Evolutionary conservation across 2,329 filamentous ascomycete species (phyloP).

Genomic region (Xylaria digitata): DNA sequence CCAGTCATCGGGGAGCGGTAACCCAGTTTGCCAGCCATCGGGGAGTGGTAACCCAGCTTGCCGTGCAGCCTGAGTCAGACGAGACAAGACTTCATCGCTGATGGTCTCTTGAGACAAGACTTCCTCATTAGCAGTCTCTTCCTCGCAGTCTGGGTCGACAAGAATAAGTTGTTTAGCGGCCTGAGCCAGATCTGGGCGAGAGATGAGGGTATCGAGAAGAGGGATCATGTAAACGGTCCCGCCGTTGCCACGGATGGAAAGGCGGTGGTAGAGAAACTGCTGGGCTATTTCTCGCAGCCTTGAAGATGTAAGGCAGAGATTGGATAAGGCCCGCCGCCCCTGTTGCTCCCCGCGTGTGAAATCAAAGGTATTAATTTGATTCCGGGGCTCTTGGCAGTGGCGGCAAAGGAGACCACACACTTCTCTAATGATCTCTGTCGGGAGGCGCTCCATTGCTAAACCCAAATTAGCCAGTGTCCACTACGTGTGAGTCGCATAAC

Average conservation of each 20-base stretch:
- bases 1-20: not conserved
- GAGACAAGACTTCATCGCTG: not conserved
- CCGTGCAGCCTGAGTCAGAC: not conserved
- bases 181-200: not conserved
- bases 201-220: not conserved
- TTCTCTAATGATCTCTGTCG: not conserved
- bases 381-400: not conserved
- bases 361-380: too few species aligned
- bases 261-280: conserved; percentile 2
- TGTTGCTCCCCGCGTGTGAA: too few species aligned
- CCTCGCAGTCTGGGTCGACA: not conserved
- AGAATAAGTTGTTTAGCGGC: not conserved
- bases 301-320: conserved; percentile 3
- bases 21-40: not conserved
- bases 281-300: conserved; percentile 7
- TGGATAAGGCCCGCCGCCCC: not conserved
- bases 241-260: not conserved
- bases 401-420: not conserved
- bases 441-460: not conserved
- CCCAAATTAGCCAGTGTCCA: too few species aligned
- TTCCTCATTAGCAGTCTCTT: too few species aligned
- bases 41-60: not conserved
- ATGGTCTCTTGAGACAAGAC: too few species aligned
- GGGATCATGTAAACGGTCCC: too few species aligned
- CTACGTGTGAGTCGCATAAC: too few species aligned